Evolutionary conservation across 495 filamentous ascomycete species (phyloP), one percentile per base, ranked within the genome.

Genomic region (Podospora australis): DNA sequence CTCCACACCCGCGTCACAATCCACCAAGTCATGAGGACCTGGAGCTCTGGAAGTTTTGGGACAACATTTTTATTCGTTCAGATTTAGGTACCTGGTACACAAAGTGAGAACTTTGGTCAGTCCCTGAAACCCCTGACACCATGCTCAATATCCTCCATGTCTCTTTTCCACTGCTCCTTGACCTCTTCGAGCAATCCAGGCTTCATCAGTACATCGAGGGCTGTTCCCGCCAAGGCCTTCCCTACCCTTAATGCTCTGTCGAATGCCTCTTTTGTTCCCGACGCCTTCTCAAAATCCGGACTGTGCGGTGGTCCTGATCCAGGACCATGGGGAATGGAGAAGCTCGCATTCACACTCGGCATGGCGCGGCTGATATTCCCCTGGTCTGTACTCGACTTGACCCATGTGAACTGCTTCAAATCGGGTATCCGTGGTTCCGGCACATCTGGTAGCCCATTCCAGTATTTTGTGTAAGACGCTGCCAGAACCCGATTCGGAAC

Each of bases 321-420:
- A 2, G 70, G 63, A 0, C 64, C 69, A 8, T 65, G 57, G 9
- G 55, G 60, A 10, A 88, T 84, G 3, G 47, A 35, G 21, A 86
- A 84, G 34, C 77, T 74, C 1, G 73, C 68, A 49, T 72, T 79
- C 14, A 88, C 53, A 26, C 77, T 81, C 17, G 83, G 84, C 53
- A 82, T 72, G 1, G 74, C 71, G 54, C 84, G 76, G 57, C 78
- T 82, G 49, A 87, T 71, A 55, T 86, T 75, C 0, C 82, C 82
- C 72, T 78, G 73, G 45, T 75, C 78, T 21, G 68, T 78, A 63
- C 79, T 81, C 16, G 79, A 75, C 46, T 38, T 32, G 8, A 54
- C 39, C 19, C 23, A 47, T 4, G 41, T 46, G 2, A 44, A 28
- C 39, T 29, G 14, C 8, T 29, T 29, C 5, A 40, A 32, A 0